These are phyloP conservation scores for Phoma sp. DNA, from an alignment of 2,329 filamentous ascomycete species.

Conservation along the genomic window DNA sequence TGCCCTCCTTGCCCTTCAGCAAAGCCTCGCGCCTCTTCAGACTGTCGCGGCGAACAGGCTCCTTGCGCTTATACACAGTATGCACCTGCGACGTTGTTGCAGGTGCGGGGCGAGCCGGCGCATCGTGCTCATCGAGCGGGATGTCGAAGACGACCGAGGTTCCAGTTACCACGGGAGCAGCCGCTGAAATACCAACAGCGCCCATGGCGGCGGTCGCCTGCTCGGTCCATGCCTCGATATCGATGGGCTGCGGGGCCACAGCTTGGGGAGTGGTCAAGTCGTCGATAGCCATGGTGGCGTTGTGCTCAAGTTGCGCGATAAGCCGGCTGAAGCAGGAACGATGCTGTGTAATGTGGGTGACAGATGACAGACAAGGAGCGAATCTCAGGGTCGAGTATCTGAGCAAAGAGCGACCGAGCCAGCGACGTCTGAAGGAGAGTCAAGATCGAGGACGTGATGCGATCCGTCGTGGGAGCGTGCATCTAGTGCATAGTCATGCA, in stretches of 20 bases:
- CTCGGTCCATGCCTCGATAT: slow-evolving; percentile 57
- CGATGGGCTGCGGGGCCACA: slow-evolving; percentile 40
- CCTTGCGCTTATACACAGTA: slow-evolving; percentile 59
- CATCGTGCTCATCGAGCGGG: slow-evolving; percentile 68
- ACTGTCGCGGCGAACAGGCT: slow-evolving; percentile 65
- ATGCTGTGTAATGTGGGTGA: background rate
- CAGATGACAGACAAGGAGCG: background rate
- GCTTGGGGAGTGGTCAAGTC: slow-evolving; percentile 31
- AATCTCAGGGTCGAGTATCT: background rate
- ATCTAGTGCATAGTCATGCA: slow-evolving; percentile 22
- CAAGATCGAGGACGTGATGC: slow-evolving; percentile 24
- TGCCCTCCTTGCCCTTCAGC: slow-evolving; percentile 89
- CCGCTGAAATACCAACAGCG: slow-evolving; percentile 48
- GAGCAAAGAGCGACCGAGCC: slow-evolving; percentile 7
- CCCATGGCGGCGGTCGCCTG: slow-evolving; percentile 53
- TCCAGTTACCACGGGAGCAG: slow-evolving; percentile 50
- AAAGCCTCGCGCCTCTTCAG: slow-evolving; percentile 73
- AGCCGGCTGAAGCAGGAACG: background rate
- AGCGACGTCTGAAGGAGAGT: slow-evolving; percentile 12
- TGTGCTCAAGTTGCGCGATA: slow-evolving; percentile 10
- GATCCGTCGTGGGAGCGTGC: slow-evolving; percentile 25
- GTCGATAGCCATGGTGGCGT: slow-evolving; percentile 44
- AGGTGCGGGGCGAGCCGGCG: slow-evolving; percentile 35
- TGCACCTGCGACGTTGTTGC: slow-evolving; percentile 50
- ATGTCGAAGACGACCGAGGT: slow-evolving; percentile 72